Evolutionary conservation across 352 stramenopile genomes (phyloP), one percentile per base, ranked within the genome.

Genomic region (Phytopythium vexans): DNA sequence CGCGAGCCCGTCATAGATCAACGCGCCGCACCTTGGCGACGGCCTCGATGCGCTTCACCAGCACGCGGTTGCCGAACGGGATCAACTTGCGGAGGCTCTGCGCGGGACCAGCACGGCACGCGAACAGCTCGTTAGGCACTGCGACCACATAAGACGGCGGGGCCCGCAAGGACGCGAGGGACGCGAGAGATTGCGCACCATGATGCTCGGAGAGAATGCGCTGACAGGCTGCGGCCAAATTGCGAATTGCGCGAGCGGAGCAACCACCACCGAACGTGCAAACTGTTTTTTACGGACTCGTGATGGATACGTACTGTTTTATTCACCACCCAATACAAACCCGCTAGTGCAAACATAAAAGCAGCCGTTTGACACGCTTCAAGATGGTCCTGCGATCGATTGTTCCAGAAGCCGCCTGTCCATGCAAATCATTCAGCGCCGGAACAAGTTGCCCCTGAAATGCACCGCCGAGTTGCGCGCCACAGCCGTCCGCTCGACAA

Each of bases 61-160:
- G 86, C 60, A 98, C 83, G 54, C 95, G 92, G 78, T 98, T 97
- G 56, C 89, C 91, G 51, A 98, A 92, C 33, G 95, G 95, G 62
- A 96, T 88, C 64, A 98, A 69, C 58, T 95, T 93, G 60, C 83
- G 83, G 57, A 90, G 62, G 41, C 62, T 78, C 69, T 75, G 51
- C 14, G 36, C 8, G 8, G 41, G 36, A 12, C 16, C 15, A 34
- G 51, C 34, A 31, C 35, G 21, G 36, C 10, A n/a, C n/a, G 11
- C 44, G 56, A 34, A 41, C 32, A 53, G 31, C 35, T 40, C 3
- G 32, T n/a, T 15, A 8, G 46, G 16, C 31, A 10, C 15, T 37
- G 3, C 16, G 33, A 53, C 15, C 27, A 15, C 1, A 15, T 41
- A 8, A 54, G 6, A 41, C 31, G 42, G 14, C 2, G 11, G 40